Conservation (phyloP, 805 yeast species). For the Saturnispora quitensis region DNA sequence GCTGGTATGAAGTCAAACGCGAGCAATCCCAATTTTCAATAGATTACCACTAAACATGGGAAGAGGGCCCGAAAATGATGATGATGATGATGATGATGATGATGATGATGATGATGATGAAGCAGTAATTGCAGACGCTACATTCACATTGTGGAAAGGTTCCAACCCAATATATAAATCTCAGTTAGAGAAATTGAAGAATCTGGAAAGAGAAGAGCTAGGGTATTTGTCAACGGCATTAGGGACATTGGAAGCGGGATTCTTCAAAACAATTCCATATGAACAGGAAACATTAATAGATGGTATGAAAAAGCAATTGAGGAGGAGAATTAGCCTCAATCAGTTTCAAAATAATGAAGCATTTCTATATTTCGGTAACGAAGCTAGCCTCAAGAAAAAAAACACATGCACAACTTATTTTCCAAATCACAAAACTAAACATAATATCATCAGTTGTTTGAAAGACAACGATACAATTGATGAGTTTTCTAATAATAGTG, state of each 20-base stretch:
- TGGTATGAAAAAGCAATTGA: not conserved
- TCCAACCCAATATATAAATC: not conserved
- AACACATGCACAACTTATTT: not conserved
- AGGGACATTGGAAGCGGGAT: conserved; percentile 33
- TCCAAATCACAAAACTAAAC: not conserved
- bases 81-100: not conserved
- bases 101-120: not conserved
- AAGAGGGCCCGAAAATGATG: not conserved
- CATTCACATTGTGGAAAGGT: not conserved
- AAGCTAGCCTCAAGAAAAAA: not conserved
- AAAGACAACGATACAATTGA: not conserved
- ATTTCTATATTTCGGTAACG: not conserved
- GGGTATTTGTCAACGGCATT: conserved; percentile 32
- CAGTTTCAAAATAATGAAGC: not conserved
- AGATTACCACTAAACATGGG: not conserved
- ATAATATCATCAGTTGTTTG: conserved; percentile 10
- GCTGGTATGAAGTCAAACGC: conserved; percentile 1
- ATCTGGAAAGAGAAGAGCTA: conserved; percentile 17
- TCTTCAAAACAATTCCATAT: conserved; percentile 18
- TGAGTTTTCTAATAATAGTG: not conserved
- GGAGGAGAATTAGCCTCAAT: not conserved
- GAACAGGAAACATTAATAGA: not conserved
- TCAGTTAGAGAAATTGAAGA: not conserved
- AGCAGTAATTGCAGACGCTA: not conserved
- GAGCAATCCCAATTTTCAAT: conserved; percentile 9